Evolutionary conservation across 1,284 basidiomycete species (phyloP).

Genomic region (Ceratobasidium sp.): DNA sequence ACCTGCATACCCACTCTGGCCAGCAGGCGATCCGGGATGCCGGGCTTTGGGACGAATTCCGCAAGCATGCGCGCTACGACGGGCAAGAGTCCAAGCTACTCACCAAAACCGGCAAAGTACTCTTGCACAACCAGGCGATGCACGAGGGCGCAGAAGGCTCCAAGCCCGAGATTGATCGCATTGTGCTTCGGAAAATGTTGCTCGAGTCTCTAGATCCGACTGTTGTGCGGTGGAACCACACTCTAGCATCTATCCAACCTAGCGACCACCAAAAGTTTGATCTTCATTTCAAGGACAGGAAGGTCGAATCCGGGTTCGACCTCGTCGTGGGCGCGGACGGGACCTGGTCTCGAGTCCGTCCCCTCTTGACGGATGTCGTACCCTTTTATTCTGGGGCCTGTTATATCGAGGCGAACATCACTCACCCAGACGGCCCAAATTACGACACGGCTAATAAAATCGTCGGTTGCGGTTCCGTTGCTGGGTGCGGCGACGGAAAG

Average conservation of each 20-base stretch:
- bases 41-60: constrained; percentile 55
- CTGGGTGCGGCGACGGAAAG: constrained; percentile 53
- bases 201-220: constrained; percentile 51
- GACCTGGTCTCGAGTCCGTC: constrained; percentile 60
- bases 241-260: constrained; percentile 46
- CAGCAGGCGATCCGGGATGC: constrained; percentile 55
- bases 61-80: constrained; percentile 51
- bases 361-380: constrained; percentile 54
- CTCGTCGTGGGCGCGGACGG: constrained; percentile 65
- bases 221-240: constrained; percentile 54
- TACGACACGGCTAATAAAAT: constrained; percentile 52
- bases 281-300: constrained; percentile 49
- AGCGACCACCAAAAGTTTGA: constrained; percentile 26
- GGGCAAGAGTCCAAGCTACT: constrained; percentile 54
- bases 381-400: constrained; percentile 59
- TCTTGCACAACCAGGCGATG: not conserved
- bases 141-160: constrained; percentile 38
- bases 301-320: constrained; percentile 50
- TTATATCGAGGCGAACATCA: constrained; percentile 55
- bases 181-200: constrained; percentile 53
- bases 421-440: constrained; percentile 48
- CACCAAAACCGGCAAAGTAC: constrained; percentile 51
- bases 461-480: constrained; percentile 55
- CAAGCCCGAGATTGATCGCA: constrained; percentile 56
- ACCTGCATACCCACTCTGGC: constrained; percentile 59